Percentiles rank a stretch among this genome's conserved stretches.
Conservation (phyloP, 164 flowering plant species). For the Litsea cubeba region DNA sequence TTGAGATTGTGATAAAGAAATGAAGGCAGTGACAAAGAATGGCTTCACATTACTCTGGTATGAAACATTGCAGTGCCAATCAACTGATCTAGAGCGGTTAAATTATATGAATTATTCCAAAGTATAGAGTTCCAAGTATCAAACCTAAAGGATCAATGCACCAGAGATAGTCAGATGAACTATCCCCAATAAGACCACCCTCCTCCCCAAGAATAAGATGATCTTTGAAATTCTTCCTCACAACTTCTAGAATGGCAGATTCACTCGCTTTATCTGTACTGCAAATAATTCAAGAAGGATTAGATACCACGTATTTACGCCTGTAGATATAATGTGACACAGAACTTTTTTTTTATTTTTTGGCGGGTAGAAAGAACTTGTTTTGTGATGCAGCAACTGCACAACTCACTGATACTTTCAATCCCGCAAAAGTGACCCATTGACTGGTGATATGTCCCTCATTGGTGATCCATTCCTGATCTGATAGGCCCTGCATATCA, state of each 20-base stretch:
- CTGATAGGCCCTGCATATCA: not conserved
- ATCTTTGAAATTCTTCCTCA: slow-evolving; percentile 55
- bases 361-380: no score
- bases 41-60: not conserved
- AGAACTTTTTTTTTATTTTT: no score
- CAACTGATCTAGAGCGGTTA: not conserved
- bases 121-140: slow-evolving; percentile 10
- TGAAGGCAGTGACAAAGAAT: no score
- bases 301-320: not conserved
- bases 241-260: slow-evolving; percentile 72
- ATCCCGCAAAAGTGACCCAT: no score
- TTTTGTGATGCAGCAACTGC: no score
- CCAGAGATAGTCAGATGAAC: slow-evolving; percentile 90
- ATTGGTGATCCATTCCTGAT: not conserved
- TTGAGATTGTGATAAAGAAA: no score
- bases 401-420: no score
- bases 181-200: slow-evolving; percentile 87
- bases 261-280: slow-evolving; percentile 94
- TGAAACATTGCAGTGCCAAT: not conserved
- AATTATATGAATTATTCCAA: no score
- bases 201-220: slow-evolving; percentile 98
- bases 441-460: no score
- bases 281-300: slow-evolving; percentile 26
- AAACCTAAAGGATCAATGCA: slow-evolving; percentile 97
- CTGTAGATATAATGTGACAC: not conserved